phyloP scores from a whole-genome alignment of 1,284 basidiomycete genomes.

The Taiwanofungus camphoratus region DNA sequence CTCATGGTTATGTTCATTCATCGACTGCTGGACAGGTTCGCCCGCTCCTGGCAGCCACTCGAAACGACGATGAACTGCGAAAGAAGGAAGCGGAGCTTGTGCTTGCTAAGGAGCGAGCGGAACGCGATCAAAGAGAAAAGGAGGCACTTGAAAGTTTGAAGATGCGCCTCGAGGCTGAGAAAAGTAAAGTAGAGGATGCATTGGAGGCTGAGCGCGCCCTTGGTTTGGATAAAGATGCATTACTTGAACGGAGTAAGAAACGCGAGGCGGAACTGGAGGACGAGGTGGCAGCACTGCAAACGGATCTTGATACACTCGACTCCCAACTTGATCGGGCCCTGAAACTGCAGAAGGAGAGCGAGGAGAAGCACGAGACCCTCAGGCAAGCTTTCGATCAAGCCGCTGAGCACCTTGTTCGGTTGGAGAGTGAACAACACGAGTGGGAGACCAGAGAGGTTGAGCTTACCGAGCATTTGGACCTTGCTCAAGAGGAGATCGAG shows the following conservation, averaged over 20 bases:
- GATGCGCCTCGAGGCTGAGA: slow-evolving; percentile 77
- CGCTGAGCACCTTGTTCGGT: slow-evolving; percentile 73
- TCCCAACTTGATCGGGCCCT: slow-evolving; percentile 82
- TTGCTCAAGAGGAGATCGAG: slow-evolving; percentile 60
- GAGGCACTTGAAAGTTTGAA: slow-evolving; percentile 75
- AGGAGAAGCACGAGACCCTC: slow-evolving; percentile 72
- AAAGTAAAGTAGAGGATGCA: slow-evolving; percentile 75
- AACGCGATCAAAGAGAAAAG: slow-evolving; percentile 78
- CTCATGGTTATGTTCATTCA: slow-evolving; percentile 2
- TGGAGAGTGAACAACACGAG: slow-evolving; percentile 73
- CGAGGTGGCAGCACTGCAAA: slow-evolving; percentile 75
- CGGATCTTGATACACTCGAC: slow-evolving; percentile 82
- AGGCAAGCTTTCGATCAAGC: slow-evolving; percentile 75
- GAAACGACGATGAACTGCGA: slow-evolving; percentile 89
- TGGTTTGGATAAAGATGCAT: slow-evolving; percentile 77
- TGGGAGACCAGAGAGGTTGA: slow-evolving; percentile 61
- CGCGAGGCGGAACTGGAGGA: slow-evolving; percentile 83
- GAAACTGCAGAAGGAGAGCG: slow-evolving; percentile 68
- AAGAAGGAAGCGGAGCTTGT: slow-evolving; percentile 85
- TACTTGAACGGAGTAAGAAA: slow-evolving; percentile 84
- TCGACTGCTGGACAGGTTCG: slow-evolving; percentile 52
- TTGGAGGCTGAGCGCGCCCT: slow-evolving; percentile 81
- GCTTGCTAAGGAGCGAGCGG: slow-evolving; percentile 78
- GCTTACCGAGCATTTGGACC: slow-evolving; percentile 46
- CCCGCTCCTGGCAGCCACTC: slow-evolving; percentile 87